A percentile compares a stretch with the other conserved stretches of the same genome.
These are phyloP conservation scores for Haplosporangium sp. DNA, from an alignment of 371 early-diverging fungal species.

Conservation along the genomic window DNA sequence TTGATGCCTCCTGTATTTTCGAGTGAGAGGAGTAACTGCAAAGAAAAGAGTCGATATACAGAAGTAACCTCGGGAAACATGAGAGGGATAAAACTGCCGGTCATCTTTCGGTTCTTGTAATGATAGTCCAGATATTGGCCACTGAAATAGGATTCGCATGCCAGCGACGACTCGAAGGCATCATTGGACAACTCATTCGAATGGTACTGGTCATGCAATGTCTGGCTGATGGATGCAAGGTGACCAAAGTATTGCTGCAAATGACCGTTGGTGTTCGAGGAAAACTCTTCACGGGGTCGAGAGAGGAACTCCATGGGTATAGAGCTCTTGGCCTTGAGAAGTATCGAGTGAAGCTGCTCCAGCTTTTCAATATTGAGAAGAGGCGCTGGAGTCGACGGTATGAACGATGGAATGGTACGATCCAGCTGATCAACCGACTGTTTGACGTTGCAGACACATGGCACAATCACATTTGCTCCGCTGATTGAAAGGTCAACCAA, in stretches of 20 bases:
- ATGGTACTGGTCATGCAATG: conserved; percentile 43
- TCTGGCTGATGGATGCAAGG: conserved; percentile 54
- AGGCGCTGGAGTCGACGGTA: conserved; percentile 29
- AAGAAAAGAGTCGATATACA: conserved; percentile 57
- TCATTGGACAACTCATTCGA: conserved; percentile 45
- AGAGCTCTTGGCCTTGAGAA: conserved; percentile 23
- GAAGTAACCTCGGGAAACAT: conserved; percentile 61
- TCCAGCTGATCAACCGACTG: conserved; percentile 43
- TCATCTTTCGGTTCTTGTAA: conserved; percentile 50
- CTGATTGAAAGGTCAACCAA: conserved; percentile 10
- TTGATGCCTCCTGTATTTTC: conserved; percentile 40
- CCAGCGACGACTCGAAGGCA: conserved; percentile 64
- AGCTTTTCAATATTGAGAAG: conserved; percentile 41
- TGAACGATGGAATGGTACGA: conserved; percentile 30
- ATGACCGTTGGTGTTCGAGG: conserved; percentile 9
- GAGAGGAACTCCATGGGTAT: neutral
- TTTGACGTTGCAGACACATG: conserved; percentile 44
- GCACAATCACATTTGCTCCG: conserved; percentile 2
- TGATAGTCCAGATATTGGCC: conserved; percentile 62
- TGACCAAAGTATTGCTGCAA: conserved; percentile 56
- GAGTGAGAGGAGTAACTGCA: conserved; percentile 33
- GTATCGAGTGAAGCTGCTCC: conserved; percentile 24
- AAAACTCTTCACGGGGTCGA: neutral
- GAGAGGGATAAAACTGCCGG: conserved; percentile 53
- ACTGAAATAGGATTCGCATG: conserved; percentile 68